Percentiles rank a stretch among this genome's conserved stretches.
phyloP scores from a whole-genome alignment of 2,329 filamentous ascomycete genomes.

The Sporothrix luriei region DNA sequence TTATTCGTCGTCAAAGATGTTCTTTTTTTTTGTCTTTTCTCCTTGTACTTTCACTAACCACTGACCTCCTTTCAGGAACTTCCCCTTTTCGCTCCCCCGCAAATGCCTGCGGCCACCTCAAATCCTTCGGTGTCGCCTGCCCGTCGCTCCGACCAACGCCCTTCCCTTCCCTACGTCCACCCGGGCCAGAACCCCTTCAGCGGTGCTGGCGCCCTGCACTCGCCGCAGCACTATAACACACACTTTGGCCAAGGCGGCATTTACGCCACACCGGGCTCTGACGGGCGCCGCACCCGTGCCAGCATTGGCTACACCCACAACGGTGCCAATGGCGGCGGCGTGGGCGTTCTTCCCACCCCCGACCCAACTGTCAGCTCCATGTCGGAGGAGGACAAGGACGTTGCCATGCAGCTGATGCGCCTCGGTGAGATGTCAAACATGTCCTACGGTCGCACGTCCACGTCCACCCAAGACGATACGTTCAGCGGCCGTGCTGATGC shows the following conservation, averaged over 20 bases:
- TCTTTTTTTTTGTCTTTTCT: too few relatives aligned
- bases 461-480: conserved; percentile 89
- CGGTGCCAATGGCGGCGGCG: conserved; percentile 54
- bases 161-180: conserved; percentile 73
- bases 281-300: conserved; percentile 67
- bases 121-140: conserved; percentile 95
- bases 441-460: conserved; percentile 88
- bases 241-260: conserved; percentile 57
- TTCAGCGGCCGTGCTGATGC: conserved; percentile 87
- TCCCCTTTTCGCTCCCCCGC: conserved; percentile 89
- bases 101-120: conserved; percentile 92
- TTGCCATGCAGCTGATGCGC: conserved; percentile 94
- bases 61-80: conserved; percentile 67
- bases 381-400: conserved; percentile 91
- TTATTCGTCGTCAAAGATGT: background rate
- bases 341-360: conserved; percentile 74
- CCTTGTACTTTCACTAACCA: background rate
- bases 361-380: conserved; percentile 98
- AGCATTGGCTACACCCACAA: conserved; percentile 58
- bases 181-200: conserved; percentile 78
- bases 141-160: conserved; percentile 73
- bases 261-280: conserved; percentile 64
- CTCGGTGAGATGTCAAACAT: conserved; percentile 92
- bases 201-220: conserved; percentile 76
- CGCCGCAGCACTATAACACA: conserved; percentile 73